Conservation (phyloP, 768 basidiomycete genomes). For the Epithele typhae region DNA sequence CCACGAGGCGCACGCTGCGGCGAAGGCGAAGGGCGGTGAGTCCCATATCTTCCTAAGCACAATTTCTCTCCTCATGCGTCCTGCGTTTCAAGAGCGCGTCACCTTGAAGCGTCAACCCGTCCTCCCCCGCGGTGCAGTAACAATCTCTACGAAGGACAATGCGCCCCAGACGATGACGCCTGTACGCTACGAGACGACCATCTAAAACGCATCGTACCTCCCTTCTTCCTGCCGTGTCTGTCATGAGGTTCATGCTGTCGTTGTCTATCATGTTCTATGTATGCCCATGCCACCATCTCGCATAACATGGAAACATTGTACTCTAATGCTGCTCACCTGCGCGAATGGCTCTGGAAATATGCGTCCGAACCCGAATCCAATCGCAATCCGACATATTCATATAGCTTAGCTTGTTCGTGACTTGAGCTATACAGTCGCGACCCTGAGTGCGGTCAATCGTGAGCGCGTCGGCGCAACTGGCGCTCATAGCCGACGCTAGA, state of each 20-base stretch:
- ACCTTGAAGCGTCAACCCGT: slow-evolving; percentile 82
- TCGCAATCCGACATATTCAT: too few relatives aligned
- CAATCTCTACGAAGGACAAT: slow-evolving; percentile 71
- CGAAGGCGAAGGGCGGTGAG: slow-evolving; percentile 86
- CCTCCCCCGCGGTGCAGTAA: slow-evolving; percentile 75
- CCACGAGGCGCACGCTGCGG: slow-evolving; percentile 89
- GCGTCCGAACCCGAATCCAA: too few relatives aligned
- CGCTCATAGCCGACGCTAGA: too few relatives aligned
- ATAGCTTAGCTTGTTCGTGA: too few relatives aligned
- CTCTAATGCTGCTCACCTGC: neutral
- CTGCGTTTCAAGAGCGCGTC: slow-evolving; percentile 56
- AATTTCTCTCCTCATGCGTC: neutral
- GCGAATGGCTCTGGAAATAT: too few relatives aligned
- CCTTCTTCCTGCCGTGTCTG: slow-evolving; percentile 1
- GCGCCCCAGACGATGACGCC: slow-evolving; percentile 91
- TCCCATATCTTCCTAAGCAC: neutral
- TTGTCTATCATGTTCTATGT: slow-evolving; percentile 14
- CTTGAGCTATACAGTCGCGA: too few relatives aligned
- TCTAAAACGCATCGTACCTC: slow-evolving; percentile 49
- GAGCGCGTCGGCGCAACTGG: too few relatives aligned
- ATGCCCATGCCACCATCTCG: slow-evolving; percentile 13
- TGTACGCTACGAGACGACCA: slow-evolving; percentile 93
- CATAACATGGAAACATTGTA: slow-evolving; percentile 19
- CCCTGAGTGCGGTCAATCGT: too few relatives aligned
- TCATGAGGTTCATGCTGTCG: slow-evolving; percentile 15